Evolutionary conservation across 179 eudicot species (phyloP).

Genomic region (Silene coronaria): DNA sequence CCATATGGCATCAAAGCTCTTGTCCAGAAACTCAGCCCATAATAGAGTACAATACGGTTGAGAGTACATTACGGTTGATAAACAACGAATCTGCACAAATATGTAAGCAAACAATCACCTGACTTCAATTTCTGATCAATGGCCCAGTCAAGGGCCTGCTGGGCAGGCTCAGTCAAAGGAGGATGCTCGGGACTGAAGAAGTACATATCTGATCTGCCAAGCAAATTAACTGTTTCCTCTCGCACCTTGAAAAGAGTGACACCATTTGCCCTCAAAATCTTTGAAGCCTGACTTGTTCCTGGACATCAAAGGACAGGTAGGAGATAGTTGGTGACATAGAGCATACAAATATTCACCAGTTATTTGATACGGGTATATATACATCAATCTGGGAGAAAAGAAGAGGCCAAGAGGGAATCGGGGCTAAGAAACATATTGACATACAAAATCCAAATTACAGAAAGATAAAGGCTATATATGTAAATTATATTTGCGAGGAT

Average conservation of each 20-base stretch:
- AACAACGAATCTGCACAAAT: not conserved
- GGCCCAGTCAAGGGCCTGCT: slow-evolving; percentile 85
- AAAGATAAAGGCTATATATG: no score
- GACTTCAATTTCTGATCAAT: slow-evolving; percentile 66
- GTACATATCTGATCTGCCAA: slow-evolving; percentile 52
- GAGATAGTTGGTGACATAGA: not conserved
- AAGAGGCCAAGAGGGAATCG: not conserved
- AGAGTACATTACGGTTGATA: not conserved
- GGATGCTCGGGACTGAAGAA: slow-evolving; percentile 66
- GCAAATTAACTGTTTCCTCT: slow-evolving; percentile 54
- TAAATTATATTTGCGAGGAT: no score
- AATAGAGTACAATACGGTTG: not conserved
- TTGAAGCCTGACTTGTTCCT: slow-evolving; percentile 75
- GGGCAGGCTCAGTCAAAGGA: slow-evolving; percentile 79
- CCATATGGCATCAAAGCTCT: not conserved
- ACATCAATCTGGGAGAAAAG: not conserved
- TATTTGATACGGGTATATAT: not conserved
- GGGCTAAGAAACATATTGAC: not conserved
- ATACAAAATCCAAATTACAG: not conserved
- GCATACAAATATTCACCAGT: not conserved
- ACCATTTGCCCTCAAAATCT: slow-evolving; percentile 60
- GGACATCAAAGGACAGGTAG: slow-evolving; percentile 10
- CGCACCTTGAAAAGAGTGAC: slow-evolving; percentile 59
- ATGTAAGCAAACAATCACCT: slow-evolving; percentile 38
- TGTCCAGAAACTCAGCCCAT: not conserved